phyloP scores from a whole-genome alignment of 208 protist species.

The Leptomonas pyrrhocoris region DNA sequence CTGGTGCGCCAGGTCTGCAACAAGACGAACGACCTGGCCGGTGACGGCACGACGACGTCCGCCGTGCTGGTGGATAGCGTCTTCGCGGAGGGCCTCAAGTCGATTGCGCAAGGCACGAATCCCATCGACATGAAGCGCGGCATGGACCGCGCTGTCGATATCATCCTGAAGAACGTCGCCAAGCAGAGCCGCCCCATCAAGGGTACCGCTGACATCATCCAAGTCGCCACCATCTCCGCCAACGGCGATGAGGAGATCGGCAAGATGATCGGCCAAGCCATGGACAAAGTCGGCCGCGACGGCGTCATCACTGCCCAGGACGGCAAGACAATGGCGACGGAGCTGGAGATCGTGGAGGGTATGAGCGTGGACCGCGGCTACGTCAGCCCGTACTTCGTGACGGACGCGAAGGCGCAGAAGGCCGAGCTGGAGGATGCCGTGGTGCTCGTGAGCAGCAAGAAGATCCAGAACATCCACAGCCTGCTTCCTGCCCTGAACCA shows the following conservation, averaged over 20 bases:
- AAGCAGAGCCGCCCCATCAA: constrained; percentile 93
- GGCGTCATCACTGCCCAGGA: constrained; percentile 99
- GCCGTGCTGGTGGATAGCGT: constrained; percentile 98
- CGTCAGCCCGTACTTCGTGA: constrained; percentile 99
- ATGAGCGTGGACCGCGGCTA: constrained; percentile 98
- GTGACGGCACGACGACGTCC: constrained; percentile 99
- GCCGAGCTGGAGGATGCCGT: constrained; percentile 95
- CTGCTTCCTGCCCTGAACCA: constrained; percentile 94
- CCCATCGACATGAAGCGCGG: constrained; percentile 99
- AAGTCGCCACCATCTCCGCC: constrained; percentile 99
- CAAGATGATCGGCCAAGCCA: constrained; percentile 97
- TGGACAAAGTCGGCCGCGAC: constrained; percentile 99
- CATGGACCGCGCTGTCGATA: constrained; percentile 97
- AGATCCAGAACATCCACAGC: constrained; percentile 92
- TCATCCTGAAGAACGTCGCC: constrained; percentile 89
- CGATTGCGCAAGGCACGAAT: constrained; percentile 98
- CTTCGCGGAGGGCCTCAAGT: constrained; percentile 97
- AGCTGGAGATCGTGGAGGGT: constrained; percentile 98
- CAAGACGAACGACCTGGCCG: constrained; percentile 98
- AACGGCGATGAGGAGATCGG: constrained; percentile 99
- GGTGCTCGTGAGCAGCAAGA: constrained; percentile 96
- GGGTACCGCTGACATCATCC: constrained; percentile 95
- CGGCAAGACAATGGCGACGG: constrained; percentile 97
- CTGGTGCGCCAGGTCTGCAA: constrained; percentile 96
- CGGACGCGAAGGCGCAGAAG: constrained; percentile 96